Percentiles rank a stretch among this genome's conserved stretches.
phyloP scores from a whole-genome alignment of 2,329 filamentous ascomycete species.

The Fusarium tjaetaba region DNA sequence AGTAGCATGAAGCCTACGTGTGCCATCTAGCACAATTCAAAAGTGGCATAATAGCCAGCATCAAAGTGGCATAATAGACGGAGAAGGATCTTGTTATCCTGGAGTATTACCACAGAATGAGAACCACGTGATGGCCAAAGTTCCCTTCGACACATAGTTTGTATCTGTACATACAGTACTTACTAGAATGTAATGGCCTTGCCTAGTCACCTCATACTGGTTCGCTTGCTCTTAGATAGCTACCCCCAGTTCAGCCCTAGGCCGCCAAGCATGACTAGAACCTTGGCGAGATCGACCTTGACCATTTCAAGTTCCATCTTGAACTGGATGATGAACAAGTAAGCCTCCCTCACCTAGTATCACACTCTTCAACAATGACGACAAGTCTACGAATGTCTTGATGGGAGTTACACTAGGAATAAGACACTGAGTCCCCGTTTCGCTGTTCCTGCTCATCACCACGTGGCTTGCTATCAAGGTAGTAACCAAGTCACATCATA shows the following conservation, averaged over 20 bases:
- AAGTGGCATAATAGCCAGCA: neutral
- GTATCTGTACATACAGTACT: neutral
- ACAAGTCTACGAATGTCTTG: too few relatives aligned
- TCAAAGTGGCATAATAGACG: neutral
- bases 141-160: neutral
- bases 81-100: neutral
- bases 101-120: too few relatives aligned
- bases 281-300: neutral
- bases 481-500: neutral
- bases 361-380: neutral
- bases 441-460: neutral
- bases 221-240: neutral
- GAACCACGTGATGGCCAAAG: neutral
- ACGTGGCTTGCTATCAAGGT: neutral
- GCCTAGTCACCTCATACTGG: neutral
- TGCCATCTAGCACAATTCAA: neutral
- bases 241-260: neutral
- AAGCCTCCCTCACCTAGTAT: neutral
- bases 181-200: neutral
- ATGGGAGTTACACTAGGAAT: neutral
- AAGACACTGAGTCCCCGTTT: neutral
- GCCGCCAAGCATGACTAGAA: neutral
- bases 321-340: neutral
- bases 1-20: too few relatives aligned
- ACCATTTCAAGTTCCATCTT: neutral